Base-by-base conservation (phyloP, 192 early-diverging fungal genomes). In the Geosiphon pyriformis region DNA sequence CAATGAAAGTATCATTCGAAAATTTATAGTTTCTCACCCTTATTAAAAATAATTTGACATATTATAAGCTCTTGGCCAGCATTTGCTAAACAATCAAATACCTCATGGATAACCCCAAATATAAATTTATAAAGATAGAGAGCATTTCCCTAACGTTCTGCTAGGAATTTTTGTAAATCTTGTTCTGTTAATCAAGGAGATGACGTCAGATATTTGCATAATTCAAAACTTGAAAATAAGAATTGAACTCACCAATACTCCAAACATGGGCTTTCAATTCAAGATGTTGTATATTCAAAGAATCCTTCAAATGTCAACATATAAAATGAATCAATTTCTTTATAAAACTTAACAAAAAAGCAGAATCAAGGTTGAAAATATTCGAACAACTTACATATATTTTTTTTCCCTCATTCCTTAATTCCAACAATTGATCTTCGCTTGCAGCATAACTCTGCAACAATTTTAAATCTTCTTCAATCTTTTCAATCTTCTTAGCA, bases 261-360 rank as follows among this genome's bases (percentile, higher is more conserved):
- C 88, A 92, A 20, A 95, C 85, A 56, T 88, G 84, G 0, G 88
- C 86, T 71, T 93, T 92, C 61, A 92, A 80, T 72, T 93, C 92
- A 34, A 95, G 77, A 59, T 91, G 89, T 49, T 89, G 88, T 68
- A 90, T 82, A 59, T 88, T 83, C 48, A 93, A 79, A 33, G 80
- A 76, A 68, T 94, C 92, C 85, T 87, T 47, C 4, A 17, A 26
- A 6, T 59, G 10, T 25, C 23, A 25, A 34, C 10, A 46, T 58
- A 51, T 32, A 29, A 53, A 30, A 52, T n/a, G n/a, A n/a, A 25
- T 37, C 17, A 18, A 22, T 46, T 17, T 23, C 17, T 33, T 25
- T 26, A 32, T 56, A 26, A 1, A 50, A 51, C 57, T 17, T 37
- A 49, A 54, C 27, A 47, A 34, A 37, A 17, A 12, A 34, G 62